These are phyloP conservation scores for Geotrichum phurueaensis DNA, from an alignment of 1,139 yeast genomes.

Conservation along the genomic window DNA sequence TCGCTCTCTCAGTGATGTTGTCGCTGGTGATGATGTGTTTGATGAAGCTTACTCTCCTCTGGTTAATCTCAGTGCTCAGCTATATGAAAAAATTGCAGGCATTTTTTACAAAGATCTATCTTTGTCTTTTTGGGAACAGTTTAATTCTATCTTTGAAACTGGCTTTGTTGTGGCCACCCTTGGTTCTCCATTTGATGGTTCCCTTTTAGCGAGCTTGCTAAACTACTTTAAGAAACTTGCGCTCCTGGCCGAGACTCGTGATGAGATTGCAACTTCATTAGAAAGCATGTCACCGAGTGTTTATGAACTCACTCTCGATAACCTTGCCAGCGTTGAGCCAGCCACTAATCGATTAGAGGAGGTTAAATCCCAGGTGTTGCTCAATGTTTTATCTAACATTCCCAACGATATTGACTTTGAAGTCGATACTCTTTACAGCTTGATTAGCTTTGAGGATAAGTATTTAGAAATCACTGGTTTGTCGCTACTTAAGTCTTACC, in stretches of 20 bases:
- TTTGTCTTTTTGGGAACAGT: slow-evolving; percentile 13
- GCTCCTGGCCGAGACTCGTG: not conserved
- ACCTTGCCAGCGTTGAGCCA: slow-evolving; percentile 22
- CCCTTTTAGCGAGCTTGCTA: slow-evolving; percentile 2
- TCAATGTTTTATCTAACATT: not conserved
- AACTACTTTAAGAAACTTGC: slow-evolving; percentile 2
- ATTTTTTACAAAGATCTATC: slow-evolving; percentile 5
- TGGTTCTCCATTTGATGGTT: slow-evolving; percentile 10
- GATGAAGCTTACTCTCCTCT: slow-evolving; percentile 15
- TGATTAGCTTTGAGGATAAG: slow-evolving; percentile 11
- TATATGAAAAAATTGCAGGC: slow-evolving; percentile 6
- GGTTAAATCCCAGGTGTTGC: slow-evolving; percentile 16
- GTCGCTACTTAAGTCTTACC: not conserved
- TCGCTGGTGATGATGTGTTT: slow-evolving; percentile 9
- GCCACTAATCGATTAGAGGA: slow-evolving; percentile 25
- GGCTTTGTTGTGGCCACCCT: slow-evolving; percentile 11
- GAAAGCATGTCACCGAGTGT: slow-evolving; percentile 1
- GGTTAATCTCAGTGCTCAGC: slow-evolving; percentile 11
- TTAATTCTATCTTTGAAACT: slow-evolving; percentile 10
- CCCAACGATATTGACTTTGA: slow-evolving; percentile 6
- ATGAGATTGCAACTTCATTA: not conserved
- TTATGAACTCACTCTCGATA: slow-evolving; percentile 9
- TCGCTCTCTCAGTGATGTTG: slow-evolving; percentile 8
- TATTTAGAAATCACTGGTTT: slow-evolving; percentile 8
- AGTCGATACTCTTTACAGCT: slow-evolving; percentile 4